Evolutionary conservation across 176 grass and related monocot genomes (phyloP).

Genomic region (Miscanthus lutarioriparius): DNA sequence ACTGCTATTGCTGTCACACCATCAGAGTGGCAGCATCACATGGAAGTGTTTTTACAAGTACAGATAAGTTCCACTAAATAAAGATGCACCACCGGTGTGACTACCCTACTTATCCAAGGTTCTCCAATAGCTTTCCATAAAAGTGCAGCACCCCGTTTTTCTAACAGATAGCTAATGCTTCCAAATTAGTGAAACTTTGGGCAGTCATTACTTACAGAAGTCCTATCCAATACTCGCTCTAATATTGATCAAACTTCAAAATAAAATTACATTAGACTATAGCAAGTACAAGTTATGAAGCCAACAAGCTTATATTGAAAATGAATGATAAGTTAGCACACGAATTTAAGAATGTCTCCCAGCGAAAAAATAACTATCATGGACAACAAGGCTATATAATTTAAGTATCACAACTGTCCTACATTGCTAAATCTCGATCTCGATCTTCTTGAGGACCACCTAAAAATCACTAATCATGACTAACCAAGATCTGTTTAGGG

Average conservation of each 20-base stretch:
- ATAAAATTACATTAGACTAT: constrained; percentile 4
- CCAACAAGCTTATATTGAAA: not conserved
- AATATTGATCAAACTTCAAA: not conserved
- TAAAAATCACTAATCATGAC: not conserved
- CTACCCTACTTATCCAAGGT: not conserved
- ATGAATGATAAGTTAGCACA: constrained; percentile 1
- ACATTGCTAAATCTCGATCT: not conserved
- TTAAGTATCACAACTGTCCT: not conserved
- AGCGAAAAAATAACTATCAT: not conserved
- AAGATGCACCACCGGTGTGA: not conserved
- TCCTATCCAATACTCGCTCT: constrained; percentile 4
- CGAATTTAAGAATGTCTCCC: not conserved
- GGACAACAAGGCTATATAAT: not conserved
- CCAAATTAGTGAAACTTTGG: not conserved
- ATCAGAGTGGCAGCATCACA: not conserved
- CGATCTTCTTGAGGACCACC: not conserved
- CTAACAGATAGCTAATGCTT: not conserved
- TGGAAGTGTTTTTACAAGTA: not conserved
- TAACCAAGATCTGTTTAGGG: not conserved
- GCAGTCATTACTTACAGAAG: not conserved
- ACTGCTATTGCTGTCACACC: not conserved
- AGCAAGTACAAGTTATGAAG: not conserved
- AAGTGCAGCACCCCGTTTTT: not conserved
- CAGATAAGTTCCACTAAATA: not conserved
- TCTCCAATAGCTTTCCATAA: not conserved